These are phyloP conservation scores for Pestalotiopsis sp. DNA, from an alignment of 2,329 filamentous ascomycete species.

Conservation along the genomic window DNA sequence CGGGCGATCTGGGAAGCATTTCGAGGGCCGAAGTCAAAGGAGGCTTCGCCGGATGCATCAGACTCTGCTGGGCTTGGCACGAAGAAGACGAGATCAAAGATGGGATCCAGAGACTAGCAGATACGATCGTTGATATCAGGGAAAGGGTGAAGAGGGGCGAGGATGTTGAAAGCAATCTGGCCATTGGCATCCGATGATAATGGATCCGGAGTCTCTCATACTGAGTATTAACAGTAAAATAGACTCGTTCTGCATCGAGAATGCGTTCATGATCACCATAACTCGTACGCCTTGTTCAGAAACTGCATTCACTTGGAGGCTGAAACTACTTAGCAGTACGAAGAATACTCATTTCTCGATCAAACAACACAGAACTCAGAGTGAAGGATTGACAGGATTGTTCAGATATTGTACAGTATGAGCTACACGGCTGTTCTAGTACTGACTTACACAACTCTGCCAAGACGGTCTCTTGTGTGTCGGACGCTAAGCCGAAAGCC, in stretches of 20 bases:
- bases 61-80: conserved; percentile 62
- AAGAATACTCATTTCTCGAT: no score
- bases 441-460: no score
- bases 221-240: no score
- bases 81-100: conserved; percentile 54
- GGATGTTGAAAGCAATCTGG: conserved; percentile 13
- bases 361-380: no score
- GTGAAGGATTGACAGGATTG: no score
- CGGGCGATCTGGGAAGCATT: conserved; percentile 32
- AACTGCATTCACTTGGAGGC: no score
- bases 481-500: neutral
- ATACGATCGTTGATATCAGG: conserved; percentile 15
- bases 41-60: conserved; percentile 51
- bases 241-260: no score
- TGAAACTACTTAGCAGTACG: no score
- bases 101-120: conserved; percentile 54
- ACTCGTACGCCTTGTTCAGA: no score
- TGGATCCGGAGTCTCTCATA: no score
- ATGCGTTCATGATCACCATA: no score
- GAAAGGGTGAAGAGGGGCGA: conserved; percentile 14
- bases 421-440: neutral
- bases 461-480: neutral
- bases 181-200: conserved; percentile 13
- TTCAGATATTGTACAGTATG: neutral
- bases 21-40: conserved; percentile 21